Evolutionary conservation across 805 yeast species (phyloP).

Genomic region (Torulaspora franciscae): DNA sequence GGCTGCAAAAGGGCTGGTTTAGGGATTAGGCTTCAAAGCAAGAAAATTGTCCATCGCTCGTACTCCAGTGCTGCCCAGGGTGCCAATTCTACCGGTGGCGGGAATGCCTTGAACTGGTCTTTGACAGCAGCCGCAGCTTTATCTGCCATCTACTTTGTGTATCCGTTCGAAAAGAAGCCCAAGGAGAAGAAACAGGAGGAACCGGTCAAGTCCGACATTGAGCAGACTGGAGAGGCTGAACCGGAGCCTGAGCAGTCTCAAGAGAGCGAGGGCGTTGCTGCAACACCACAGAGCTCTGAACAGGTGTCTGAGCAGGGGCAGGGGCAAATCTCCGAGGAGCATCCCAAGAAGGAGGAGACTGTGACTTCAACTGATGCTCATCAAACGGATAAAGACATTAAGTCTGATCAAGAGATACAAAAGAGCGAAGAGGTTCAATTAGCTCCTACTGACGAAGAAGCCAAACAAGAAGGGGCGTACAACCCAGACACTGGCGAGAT

Average conservation of each 20-base stretch:
- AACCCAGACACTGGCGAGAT: conserved; percentile 97
- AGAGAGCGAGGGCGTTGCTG: conserved; percentile 4
- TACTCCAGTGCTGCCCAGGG: conserved; percentile 6
- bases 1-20: conserved; percentile 1
- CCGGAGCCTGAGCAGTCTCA: conserved; percentile 6
- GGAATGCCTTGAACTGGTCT: conserved; percentile 6
- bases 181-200: conserved; percentile 2
- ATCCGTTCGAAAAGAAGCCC: conserved; percentile 11
- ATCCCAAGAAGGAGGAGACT: conserved; percentile 5
- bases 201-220: conserved; percentile 1
- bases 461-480: conserved; percentile 62
- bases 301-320: not conserved
- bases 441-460: conserved; percentile 34
- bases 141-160: conserved; percentile 13
- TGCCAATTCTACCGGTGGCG: not conserved
- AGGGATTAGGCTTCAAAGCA: conserved; percentile 1
- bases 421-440: conserved; percentile 5
- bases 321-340: not conserved
- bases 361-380: conserved; percentile 7
- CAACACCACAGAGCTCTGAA: conserved; percentile 7
- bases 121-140: conserved; percentile 14
- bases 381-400: conserved; percentile 2
- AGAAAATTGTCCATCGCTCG: conserved; percentile 4
- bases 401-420: conserved; percentile 7
- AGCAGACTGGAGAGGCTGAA: conserved; percentile 3